Evolutionary conservation across 805 yeast genomes (phyloP).

Genomic region (Cephaloascus albidus): DNA sequence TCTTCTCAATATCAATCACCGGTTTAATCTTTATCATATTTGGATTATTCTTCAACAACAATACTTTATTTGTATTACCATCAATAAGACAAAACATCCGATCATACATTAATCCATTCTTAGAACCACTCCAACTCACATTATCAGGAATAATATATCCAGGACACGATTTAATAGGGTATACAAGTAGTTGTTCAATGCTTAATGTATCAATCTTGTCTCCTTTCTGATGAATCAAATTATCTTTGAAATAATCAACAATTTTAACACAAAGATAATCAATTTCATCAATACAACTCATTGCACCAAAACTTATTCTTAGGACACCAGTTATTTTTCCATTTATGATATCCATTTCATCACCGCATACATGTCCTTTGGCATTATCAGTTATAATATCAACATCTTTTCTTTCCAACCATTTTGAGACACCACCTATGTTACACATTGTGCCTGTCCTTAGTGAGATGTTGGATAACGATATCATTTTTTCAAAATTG

Average conservation of each 20-base stretch:
- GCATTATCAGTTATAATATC: constrained; percentile 16
- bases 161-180: constrained; percentile 35
- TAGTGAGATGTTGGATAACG: constrained; percentile 18
- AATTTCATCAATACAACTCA: constrained; percentile 19
- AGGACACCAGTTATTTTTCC: constrained; percentile 30
- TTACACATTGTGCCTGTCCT: constrained; percentile 36
- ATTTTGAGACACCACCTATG: constrained; percentile 24
- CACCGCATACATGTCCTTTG: constrained; percentile 33
- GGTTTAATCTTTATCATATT: constrained; percentile 26
- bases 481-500: constrained; percentile 23
- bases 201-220: neutral
- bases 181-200: constrained; percentile 16
- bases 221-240: neutral
- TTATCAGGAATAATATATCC: constrained; percentile 16
- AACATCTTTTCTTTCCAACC: constrained; percentile 12
- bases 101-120: constrained; percentile 27
- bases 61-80: constrained; percentile 11
- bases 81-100: constrained; percentile 27
- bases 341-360: constrained; percentile 24
- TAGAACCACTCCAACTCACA: constrained; percentile 15
- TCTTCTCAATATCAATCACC: constrained; percentile 7
- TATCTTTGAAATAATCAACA: neutral
- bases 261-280: constrained; percentile 12
- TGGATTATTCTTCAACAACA: constrained; percentile 21
- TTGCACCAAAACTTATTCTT: constrained; percentile 32